Conservation (phyloP, 495 filamentous ascomycete species). For the Aspergillus saccharolyticus region DNA sequence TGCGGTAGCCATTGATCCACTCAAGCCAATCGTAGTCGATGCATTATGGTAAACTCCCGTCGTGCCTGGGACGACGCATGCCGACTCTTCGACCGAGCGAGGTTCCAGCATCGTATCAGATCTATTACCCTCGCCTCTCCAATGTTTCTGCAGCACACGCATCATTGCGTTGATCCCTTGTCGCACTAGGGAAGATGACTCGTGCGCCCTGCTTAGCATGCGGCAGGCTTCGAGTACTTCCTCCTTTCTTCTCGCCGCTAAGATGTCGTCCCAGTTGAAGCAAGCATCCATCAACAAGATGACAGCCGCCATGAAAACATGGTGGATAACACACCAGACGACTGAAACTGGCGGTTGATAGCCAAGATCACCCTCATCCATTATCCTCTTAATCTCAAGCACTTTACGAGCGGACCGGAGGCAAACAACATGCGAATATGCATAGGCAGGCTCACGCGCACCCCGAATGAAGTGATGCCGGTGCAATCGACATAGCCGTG, state of each 20-base stretch:
- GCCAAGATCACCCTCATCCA: constrained; percentile 31
- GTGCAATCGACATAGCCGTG: constrained; percentile 41
- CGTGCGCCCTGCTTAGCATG: constrained; percentile 38
- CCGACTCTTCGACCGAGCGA: background rate
- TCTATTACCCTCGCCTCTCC: constrained; percentile 8
- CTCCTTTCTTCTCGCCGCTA: constrained; percentile 33
- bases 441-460: constrained; percentile 36
- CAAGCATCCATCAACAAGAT: constrained; percentile 43
- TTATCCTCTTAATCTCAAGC: constrained; percentile 35
- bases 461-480: constrained; percentile 39
- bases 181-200: constrained; percentile 25
- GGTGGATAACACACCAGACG: constrained; percentile 38
- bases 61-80: background rate
- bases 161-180: constrained; percentile 37
- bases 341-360: constrained; percentile 25
- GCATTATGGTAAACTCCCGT: background rate
- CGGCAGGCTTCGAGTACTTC: constrained; percentile 42
- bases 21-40: background rate
- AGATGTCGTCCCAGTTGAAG: constrained; percentile 41
- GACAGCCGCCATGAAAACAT: constrained; percentile 45
- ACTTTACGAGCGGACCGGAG: constrained; percentile 43
- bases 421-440: constrained; percentile 41
- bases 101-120: background rate
- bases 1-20: background rate
- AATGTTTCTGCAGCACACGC: constrained; percentile 30